These are phyloP conservation scores for Sporisorium graminicola DNA, from an alignment of 1,284 basidiomycete genomes.

Conservation along the genomic window DNA sequence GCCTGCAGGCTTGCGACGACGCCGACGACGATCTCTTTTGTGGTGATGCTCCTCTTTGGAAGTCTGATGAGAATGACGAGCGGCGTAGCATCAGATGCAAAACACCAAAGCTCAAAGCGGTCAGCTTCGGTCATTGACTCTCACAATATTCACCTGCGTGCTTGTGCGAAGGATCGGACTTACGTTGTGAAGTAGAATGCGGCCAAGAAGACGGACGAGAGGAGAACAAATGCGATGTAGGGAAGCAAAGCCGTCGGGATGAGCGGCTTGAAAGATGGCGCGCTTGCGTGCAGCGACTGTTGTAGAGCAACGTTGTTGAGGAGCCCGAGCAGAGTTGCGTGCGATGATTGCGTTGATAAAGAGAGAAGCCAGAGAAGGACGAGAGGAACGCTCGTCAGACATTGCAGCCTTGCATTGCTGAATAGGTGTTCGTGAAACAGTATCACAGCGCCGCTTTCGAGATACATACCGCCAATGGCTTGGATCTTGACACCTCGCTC, in stretches of 20 bases:
- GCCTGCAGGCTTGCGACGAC: conserved; percentile 53
- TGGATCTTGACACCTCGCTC: conserved; percentile 11
- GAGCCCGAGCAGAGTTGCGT: not conserved
- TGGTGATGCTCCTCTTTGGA: conserved; percentile 36
- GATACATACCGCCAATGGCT: conserved; percentile 38
- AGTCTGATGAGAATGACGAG: conserved; percentile 26
- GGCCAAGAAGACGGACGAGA: conserved; percentile 54
- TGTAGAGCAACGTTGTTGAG: not conserved
- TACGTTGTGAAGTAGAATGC: conserved; percentile 66
- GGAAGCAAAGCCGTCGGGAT: conserved; percentile 53
- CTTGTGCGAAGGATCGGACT: conserved; percentile 9
- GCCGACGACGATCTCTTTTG: conserved; percentile 48
- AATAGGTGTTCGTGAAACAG: no score
- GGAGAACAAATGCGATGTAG: conserved; percentile 50
- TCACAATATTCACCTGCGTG: not conserved
- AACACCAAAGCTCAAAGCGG: not conserved
- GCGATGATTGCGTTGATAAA: not conserved
- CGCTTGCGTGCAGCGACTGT: conserved; percentile 40
- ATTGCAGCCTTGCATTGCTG: not conserved
- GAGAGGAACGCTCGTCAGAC: not conserved
- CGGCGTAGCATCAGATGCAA: not conserved
- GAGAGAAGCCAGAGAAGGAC: not conserved
- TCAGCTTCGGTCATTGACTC: not conserved
- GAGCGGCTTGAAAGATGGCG: conserved; percentile 38
- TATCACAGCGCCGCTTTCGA: no score